phyloP scores from a whole-genome alignment of 371 early-diverging fungal species.

The Nosema muscidifuracis region DNA sequence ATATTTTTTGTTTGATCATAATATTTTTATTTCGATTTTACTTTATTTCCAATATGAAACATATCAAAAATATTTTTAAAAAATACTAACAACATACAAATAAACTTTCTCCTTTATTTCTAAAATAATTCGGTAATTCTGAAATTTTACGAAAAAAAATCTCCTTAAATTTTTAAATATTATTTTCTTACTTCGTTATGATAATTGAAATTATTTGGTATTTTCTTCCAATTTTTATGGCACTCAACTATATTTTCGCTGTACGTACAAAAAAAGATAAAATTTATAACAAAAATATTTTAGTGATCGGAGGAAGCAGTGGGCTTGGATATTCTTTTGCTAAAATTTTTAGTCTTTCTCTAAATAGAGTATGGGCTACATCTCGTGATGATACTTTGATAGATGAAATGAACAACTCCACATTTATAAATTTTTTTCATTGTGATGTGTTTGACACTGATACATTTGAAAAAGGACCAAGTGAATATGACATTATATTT shows the following conservation, averaged over 20 bases:
- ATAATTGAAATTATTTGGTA: slow-evolving; percentile 3
- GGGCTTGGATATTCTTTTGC: slow-evolving; percentile 80
- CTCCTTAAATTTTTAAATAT: background rate
- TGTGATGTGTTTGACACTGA: slow-evolving; percentile 41
- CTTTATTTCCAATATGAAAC: slow-evolving; percentile 1
- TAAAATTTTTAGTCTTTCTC: slow-evolving; percentile 67
- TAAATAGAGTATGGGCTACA: slow-evolving; percentile 77
- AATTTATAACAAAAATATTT: slow-evolving; percentile 65
- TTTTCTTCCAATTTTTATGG: background rate
- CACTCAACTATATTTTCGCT: slow-evolving; percentile 1
- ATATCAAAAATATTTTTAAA: background rate
- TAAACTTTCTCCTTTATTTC: no score
- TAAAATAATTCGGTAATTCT: no score
- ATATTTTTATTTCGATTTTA: background rate
- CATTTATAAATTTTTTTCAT: slow-evolving; percentile 1
- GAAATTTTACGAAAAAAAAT: background rate
- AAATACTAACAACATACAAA: no score
- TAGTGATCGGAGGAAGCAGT: slow-evolving; percentile 81
- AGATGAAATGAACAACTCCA: slow-evolving; percentile 38
- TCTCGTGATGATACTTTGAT: slow-evolving; percentile 68
- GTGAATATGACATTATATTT: slow-evolving; percentile 67
- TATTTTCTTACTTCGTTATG: slow-evolving; percentile 1
- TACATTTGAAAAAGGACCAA: background rate
- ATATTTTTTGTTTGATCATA: slow-evolving; percentile 17
- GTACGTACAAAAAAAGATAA: slow-evolving; percentile 6